Evolutionary conservation across 352 stramenopile genomes (phyloP).

Genomic region (Phytophthora agathidicida): DNA sequence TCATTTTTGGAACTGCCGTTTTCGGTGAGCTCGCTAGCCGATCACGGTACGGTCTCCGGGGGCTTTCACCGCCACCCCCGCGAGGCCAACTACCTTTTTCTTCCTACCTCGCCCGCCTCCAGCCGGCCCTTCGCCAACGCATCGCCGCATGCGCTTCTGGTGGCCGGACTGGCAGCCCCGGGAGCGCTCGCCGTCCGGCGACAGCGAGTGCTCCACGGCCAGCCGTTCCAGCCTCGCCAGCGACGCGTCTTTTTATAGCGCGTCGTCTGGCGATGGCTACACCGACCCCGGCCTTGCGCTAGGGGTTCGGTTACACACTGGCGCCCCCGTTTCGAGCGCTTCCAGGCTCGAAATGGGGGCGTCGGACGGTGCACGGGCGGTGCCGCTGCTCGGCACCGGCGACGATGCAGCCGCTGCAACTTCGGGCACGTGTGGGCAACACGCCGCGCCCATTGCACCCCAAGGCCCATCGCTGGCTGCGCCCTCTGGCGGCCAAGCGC

Average conservation of each 20-base stretch:
- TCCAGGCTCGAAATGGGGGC: neutral
- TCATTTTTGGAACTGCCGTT: no score
- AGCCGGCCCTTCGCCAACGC: no score
- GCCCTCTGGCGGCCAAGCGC: neutral
- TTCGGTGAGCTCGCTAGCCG: no score
- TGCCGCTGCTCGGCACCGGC: neutral
- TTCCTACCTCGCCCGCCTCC: no score
- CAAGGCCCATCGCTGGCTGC: neutral
- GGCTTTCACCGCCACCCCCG: no score
- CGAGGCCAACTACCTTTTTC: no score
- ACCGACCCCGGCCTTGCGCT: neutral
- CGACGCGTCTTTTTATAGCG: slow-evolving; percentile 11
- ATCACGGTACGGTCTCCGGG: no score
- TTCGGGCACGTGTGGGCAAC: neutral
- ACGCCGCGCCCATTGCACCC: neutral
- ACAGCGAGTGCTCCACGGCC: slow-evolving; percentile 13
- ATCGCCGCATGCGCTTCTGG: neutral
- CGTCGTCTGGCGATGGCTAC: neutral
- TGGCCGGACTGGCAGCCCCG: slow-evolving; percentile 10
- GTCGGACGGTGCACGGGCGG: neutral
- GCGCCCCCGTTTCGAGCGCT: slow-evolving; percentile 1
- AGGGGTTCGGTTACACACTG: neutral
- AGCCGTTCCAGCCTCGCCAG: slow-evolving; percentile 14
- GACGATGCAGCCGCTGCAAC: neutral
- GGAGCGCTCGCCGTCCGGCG: neutral